phyloP scores from a whole-genome alignment of 1,284 basidiomycete species.

The Boletus semigastroideus region DNA sequence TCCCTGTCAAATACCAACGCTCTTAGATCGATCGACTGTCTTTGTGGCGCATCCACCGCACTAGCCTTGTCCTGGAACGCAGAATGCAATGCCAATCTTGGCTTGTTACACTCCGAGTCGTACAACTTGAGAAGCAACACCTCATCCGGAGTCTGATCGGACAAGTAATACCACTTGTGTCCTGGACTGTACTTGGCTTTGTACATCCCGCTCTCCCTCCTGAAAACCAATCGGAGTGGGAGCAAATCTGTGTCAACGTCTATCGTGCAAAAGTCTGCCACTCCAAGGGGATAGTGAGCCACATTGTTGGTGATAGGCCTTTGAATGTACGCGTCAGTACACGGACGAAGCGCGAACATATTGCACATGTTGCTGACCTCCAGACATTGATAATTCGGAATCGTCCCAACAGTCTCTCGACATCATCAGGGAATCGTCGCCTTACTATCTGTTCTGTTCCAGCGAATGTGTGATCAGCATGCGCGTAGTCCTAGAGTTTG shows the following conservation, averaged over 20 bases:
- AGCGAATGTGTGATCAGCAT: background rate
- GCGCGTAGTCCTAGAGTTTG: background rate
- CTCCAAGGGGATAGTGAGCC: background rate
- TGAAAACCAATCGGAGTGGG: background rate
- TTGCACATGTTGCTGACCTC: background rate
- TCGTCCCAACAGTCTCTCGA: conserved; percentile 38
- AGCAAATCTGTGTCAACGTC: background rate
- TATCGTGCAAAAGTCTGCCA: background rate
- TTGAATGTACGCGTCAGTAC: background rate
- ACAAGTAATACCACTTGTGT: conserved; percentile 39
- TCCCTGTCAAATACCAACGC: conserved; percentile 18
- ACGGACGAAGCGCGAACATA: no score
- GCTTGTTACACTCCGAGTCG: conserved; percentile 38
- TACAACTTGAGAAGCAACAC: conserved; percentile 45
- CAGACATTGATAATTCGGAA: conserved; percentile 11
- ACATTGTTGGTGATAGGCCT: background rate
- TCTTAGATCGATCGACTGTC: conserved; percentile 20
- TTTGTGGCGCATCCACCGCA: conserved; percentile 37
- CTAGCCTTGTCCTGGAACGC: conserved; percentile 42
- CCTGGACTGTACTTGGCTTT: conserved; percentile 15
- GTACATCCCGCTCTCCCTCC: background rate
- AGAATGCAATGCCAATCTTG: conserved; percentile 43
- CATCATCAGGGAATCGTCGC: conserved; percentile 22
- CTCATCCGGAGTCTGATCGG: background rate
- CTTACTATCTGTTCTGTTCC: background rate